Conservation (phyloP, 305 asterid species). For the Solanum hybrid region DNA sequence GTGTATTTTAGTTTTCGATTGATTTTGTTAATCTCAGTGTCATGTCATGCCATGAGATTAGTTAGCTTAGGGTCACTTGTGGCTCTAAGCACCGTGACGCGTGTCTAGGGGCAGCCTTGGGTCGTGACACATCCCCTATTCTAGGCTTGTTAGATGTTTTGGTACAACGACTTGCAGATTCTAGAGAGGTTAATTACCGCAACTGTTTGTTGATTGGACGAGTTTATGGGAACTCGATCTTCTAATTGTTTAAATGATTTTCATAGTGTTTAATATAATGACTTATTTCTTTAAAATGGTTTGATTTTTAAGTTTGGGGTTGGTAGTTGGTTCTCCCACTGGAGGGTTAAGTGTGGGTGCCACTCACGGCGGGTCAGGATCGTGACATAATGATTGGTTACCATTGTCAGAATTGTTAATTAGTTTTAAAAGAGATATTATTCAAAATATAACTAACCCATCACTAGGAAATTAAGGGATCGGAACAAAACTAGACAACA, state of each 20-base stretch:
- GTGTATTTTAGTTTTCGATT: too few relatives aligned
- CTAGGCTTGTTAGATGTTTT: background rate
- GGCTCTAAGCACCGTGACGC: background rate
- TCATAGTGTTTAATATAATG: background rate
- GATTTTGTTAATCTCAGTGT: background rate
- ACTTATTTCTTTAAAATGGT: background rate
- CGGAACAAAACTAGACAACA: background rate
- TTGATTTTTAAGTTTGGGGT: background rate
- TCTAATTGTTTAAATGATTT: background rate
- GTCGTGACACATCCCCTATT: background rate
- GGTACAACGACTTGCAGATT: background rate
- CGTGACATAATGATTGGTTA: background rate
- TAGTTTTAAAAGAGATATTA: too few relatives aligned
- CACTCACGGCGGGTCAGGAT: background rate
- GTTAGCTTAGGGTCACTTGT: background rate
- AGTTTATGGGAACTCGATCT: background rate
- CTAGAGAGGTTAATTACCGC: background rate
- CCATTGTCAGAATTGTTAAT: background rate
- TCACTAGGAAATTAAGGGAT: background rate
- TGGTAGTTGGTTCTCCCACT: background rate
- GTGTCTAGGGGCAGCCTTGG: background rate
- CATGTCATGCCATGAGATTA: background rate
- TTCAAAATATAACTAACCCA: background rate
- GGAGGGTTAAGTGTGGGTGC: background rate
- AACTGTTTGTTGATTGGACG: rapidly evolving